Base-by-base conservation (phyloP, 2,329 filamentous ascomycete genomes). In the Drechmeria coniospora region DNA sequence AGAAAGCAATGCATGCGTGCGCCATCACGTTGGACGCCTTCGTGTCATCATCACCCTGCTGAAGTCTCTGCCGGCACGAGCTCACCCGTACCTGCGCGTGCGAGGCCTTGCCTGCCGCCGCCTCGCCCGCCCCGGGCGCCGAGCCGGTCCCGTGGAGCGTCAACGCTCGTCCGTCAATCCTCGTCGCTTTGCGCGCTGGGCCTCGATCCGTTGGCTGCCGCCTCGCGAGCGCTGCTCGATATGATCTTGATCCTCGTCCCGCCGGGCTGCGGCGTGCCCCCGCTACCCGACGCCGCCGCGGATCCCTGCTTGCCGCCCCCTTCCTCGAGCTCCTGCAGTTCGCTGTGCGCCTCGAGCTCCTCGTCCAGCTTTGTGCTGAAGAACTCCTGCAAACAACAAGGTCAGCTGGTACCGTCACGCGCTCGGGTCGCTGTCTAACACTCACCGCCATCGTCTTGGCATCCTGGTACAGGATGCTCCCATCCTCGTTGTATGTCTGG, bases 401-500 rank as follows among this genome's bases (percentile, higher is more conserved):
- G n/a, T n/a, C n/a, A n/a, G n/a, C n/a, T n/a, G n/a, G n/a, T n/a
- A n/a, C n/a, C 16, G 12, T 2, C n/a, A 13, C 10, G 17, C 16
- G 15, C 19, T 10, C 10, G 14, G 13, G 23, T 21, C 12, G 13
- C 12, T 16, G 31, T 33, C 40, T 4, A 15, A 19, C 14, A 37
- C 74, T 61, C 61, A 92, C 84, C 68, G 93, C 81, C 54, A 98
- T 94, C 30, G 79, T 65, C 51, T 86, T 86, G 27, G 87, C 87
- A 61, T 98, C 90, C 45, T 81, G 70, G 57, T 86, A 95, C 29
- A 98, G 68, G 43, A 92, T 63, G 53, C 86, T 94, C 32, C 78
- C 80, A 47, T 95, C 90, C 54, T 98, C 92, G 46, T 98, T 98
- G 63, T 92, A 98, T 3, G 80, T 90, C 50, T 83, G 73, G 39